These are phyloP conservation scores for Triglochin maritima DNA, from an alignment of 106 monocot species.

Conservation along the genomic window DNA sequence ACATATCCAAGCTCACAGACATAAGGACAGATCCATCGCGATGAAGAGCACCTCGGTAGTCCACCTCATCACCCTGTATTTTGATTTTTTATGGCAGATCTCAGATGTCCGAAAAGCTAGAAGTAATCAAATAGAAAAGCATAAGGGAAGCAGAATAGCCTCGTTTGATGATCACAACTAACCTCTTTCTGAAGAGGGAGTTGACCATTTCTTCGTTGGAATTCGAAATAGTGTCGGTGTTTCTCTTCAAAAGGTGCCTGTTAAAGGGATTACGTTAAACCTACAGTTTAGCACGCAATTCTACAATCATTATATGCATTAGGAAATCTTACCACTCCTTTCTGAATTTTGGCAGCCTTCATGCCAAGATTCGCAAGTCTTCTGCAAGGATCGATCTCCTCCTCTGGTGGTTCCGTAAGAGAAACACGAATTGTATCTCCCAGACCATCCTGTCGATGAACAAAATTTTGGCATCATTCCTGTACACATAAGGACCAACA, in stretches of 20 bases:
- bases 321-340: slow-evolving; percentile 66
- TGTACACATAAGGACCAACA: no score
- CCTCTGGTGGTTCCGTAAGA: slow-evolving; percentile 96
- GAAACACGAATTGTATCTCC: slow-evolving; percentile 99
- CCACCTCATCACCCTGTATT: slow-evolving; percentile 87
- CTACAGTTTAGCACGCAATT: background rate
- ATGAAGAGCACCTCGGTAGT: slow-evolving; percentile 90
- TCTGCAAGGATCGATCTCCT: slow-evolving; percentile 98
- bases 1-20: slow-evolving; percentile 77
- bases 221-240: slow-evolving; percentile 87
- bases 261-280: background rate
- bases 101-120: background rate
- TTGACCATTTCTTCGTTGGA: slow-evolving; percentile 88
- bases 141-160: background rate
- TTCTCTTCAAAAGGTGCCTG: slow-evolving; percentile 96
- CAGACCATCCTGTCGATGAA: slow-evolving; percentile 74
- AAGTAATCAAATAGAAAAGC: background rate
- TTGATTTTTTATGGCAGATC: background rate
- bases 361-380: slow-evolving; percentile 90
- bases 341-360: slow-evolving; percentile 59
- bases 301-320: background rate
- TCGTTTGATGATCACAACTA: background rate
- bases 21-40: slow-evolving; percentile 99
- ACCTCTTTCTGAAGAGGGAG: slow-evolving; percentile 95
- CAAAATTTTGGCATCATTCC: background rate